Evolutionary conservation across 1,284 basidiomycete genomes (phyloP), one percentile per base, ranked within the genome.

Genomic region (Sporisorium sorghi): DNA sequence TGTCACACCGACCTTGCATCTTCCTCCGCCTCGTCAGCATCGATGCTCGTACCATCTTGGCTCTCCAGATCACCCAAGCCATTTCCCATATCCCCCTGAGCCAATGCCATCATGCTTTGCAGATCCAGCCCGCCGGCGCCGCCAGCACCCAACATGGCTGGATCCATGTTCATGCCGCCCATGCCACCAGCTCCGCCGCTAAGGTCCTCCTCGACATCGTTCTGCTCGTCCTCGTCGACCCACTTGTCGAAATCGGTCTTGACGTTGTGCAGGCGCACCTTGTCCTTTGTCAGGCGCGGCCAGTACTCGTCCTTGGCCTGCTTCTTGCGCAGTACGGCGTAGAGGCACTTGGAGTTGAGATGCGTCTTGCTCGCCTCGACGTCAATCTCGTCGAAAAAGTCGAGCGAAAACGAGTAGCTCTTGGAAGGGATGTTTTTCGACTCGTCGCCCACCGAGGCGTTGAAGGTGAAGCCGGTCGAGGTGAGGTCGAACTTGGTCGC

Each of bases 221-320:
- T 57, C 76, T 85, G 84, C 64, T 85, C 84, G 59, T 85, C 84
- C 65, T 85, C 84, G 58, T 85, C 84, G 19, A 84, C 84, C 84
- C 84, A 85, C 73, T 84, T 84, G 73, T 81, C 79, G 48, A 85
- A 85, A 56, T 85, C 84, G 50, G 84, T 85, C 82, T 85, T 85
- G 76, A 85, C 82, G 55, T 83, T 84, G 66, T 84, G 82, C 52
- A 85, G 64, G 39, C 83, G 78, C 23, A 81, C 70, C 81, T 85
- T 85, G 17, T 85, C 82, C 77, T 85, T 85, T 54, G 82, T 81
- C 33, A 85, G 61, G 9, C 84, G 77, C 0, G 84, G 84, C 84
- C 84, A 85, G 79, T 73, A 85, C 56, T 85, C 84, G 14, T 72
- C 66, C 68, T 81, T 51, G 3, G 68, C 55, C 39, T 79, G 75